phyloP scores from a whole-genome alignment of 352 stramenopile genomes.

The Globisporangium okanoganense region DNA sequence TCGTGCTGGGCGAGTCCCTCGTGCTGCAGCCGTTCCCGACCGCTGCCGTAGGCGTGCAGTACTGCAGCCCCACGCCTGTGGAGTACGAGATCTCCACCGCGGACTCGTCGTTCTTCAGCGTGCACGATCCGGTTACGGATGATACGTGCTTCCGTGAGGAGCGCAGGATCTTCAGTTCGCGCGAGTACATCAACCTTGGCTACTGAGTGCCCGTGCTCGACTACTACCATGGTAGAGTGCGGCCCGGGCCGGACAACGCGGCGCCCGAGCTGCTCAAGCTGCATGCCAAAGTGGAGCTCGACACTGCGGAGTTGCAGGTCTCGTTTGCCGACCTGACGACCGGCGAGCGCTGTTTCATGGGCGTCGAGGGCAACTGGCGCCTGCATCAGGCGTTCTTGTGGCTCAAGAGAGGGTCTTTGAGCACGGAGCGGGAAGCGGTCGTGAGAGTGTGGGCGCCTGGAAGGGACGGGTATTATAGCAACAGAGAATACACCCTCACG shows the following conservation, averaged over 20 bases:
- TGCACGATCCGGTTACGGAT: not conserved
- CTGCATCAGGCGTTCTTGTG: not conserved
- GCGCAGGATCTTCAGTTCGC: not conserved
- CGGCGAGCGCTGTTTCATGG: not conserved
- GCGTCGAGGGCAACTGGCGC: not conserved
- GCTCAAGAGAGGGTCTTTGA: not conserved
- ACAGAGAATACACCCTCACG: not conserved
- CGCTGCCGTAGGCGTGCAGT: not conserved
- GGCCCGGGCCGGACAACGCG: not conserved
- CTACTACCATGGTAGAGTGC: not conserved
- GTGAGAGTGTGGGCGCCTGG: not conserved
- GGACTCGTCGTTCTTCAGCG: not conserved
- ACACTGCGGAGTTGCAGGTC: too few relatives aligned
- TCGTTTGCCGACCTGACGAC: too few relatives aligned
- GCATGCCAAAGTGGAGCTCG: too few relatives aligned
- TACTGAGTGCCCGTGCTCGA: not conserved
- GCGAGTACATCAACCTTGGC: not conserved
- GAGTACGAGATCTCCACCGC: not conserved
- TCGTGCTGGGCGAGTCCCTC: not conserved
- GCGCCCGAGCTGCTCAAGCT: too few relatives aligned
- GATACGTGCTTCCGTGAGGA: not conserved
- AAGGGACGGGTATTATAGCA: not conserved
- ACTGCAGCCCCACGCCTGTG: not conserved
- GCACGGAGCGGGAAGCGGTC: not conserved
- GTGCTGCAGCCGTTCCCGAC: not conserved